Base-by-base conservation (phyloP, 306 rosid genomes). In the Abrus pulchellus region DNA sequence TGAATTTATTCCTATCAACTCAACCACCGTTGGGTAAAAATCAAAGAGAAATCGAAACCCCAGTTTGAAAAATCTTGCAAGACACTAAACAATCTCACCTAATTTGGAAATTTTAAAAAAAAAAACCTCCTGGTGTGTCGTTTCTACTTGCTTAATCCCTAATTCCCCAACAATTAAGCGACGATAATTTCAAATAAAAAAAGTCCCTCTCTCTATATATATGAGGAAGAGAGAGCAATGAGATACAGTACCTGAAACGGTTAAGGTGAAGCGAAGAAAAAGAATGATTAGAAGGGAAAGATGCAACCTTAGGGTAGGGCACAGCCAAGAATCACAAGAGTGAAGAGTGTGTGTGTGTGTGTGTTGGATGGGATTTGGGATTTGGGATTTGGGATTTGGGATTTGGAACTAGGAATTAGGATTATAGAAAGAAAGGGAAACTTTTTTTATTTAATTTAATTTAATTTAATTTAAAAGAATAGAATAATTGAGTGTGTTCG, bases 241-340 rank as follows among this genome's bases (percentile, higher is more conserved):
- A 30, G 12, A 33, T 49, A 40, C 3, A 62, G 38, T 83, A 89
- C 91, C 89, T 53, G 83, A n/a, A 59, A 69, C 20, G 32, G 76
- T 50, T 56, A 20, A 69, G 32, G 76, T 50, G 63, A 20, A 75
- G 36, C 56, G 41, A 67, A 72, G 81, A 64, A 44, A n/a, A 48
- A 30, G 9, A 72, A 54, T 78, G 68, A 79, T 57, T 47, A 32
- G 45, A 63, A 68, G 68, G 45, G n/a, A 80, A 83, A 79, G 88
- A 83, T 86, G 20, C 20, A 20, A 20, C 20, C 20, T 84, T 76
- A 44, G 34, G 78, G 67, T 64, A 75, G 38, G 45, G 20, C 9
- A 64, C 62, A 74, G 45, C 2, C 40, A 43, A 66, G 34, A 9
- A 61, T 12, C 65, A 5, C 67, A 77, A 86, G 91, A 87, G 87